Evolutionary conservation across 495 filamentous ascomycete species (phyloP).

Genomic region (Jackrogersella minutella): DNA sequence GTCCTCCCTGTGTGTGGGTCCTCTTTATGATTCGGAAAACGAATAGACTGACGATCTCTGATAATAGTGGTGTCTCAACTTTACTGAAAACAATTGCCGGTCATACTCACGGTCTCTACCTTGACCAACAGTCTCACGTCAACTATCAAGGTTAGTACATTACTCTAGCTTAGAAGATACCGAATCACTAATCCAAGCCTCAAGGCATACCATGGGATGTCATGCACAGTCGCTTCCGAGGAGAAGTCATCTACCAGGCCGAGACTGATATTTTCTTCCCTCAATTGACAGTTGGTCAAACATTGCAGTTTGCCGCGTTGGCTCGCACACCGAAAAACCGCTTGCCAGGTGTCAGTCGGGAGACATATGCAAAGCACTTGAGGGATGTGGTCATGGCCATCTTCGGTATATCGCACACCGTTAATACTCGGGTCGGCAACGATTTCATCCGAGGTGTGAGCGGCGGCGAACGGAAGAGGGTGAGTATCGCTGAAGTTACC

Average conservation of each 20-base stretch:
- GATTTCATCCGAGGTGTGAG: conserved; percentile 77
- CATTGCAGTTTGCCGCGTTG: conserved; percentile 68
- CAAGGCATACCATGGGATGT: conserved; percentile 48
- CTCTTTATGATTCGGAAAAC: background rate
- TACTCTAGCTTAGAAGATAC: background rate
- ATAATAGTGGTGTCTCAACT: conserved; percentile 51
- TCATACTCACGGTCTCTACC: conserved; percentile 63
- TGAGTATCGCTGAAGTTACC: conserved; percentile 62
- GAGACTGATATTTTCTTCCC: conserved; percentile 73
- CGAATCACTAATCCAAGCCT: background rate
- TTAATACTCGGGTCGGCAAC: conserved; percentile 83
- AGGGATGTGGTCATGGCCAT: conserved; percentile 75
- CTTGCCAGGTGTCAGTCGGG: conserved; percentile 65
- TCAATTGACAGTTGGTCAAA: conserved; percentile 72
- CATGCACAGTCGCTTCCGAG: conserved; percentile 67
- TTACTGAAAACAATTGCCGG: conserved; percentile 77
- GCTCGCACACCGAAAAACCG: conserved; percentile 75
- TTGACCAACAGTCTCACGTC: conserved; percentile 55
- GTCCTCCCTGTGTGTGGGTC: background rate
- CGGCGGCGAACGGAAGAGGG: conserved; percentile 64
- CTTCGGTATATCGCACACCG: conserved; percentile 67
- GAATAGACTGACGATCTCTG: background rate
- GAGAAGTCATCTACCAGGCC: conserved; percentile 69
- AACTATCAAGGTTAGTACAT: conserved; percentile 54
- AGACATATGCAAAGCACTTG: conserved; percentile 71